phyloP scores from a whole-genome alignment of 2,329 filamentous ascomycete genomes.

The Aureobasidium sp. region DNA sequence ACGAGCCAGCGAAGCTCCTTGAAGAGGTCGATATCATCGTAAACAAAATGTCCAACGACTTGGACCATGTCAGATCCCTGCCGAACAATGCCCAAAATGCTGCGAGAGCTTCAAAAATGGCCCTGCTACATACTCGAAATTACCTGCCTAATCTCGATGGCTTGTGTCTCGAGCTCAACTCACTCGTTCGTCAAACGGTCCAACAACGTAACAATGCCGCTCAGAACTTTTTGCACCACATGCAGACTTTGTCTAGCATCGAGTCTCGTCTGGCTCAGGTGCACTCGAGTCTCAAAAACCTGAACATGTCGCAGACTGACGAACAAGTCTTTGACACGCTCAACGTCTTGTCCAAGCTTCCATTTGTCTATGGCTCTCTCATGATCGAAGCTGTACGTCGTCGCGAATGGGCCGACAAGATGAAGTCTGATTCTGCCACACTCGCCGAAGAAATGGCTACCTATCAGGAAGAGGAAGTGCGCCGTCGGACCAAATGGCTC shows the following conservation, averaged over 20 bases:
- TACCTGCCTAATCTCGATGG: conserved; percentile 55
- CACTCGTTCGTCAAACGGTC: conserved; percentile 44
- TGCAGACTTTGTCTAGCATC: conserved; percentile 75
- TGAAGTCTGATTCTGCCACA: conserved; percentile 77
- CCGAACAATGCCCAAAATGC: conserved; percentile 59
- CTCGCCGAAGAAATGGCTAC: conserved; percentile 88
- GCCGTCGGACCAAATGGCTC: conserved; percentile 82
- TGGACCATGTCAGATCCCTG: conserved; percentile 67
- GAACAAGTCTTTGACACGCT: conserved; percentile 75
- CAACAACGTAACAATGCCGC: conserved; percentile 63
- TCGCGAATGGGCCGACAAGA: conserved; percentile 85
- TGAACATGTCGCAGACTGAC: conserved; percentile 69
- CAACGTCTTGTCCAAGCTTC: conserved; percentile 72
- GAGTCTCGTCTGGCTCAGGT: conserved; percentile 68
- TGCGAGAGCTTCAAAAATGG: conserved; percentile 57
- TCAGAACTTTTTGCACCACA: conserved; percentile 60
- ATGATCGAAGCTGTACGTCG: conserved; percentile 78
- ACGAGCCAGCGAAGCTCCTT: conserved; percentile 62
- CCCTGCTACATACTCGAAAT: conserved; percentile 56
- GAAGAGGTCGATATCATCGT: conserved; percentile 81
- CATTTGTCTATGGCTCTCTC: conserved; percentile 83
- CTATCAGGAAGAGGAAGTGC: conserved; percentile 87
- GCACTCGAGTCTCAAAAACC: conserved; percentile 62
- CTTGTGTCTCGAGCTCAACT: conserved; percentile 50
- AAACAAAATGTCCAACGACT: conserved; percentile 81